A percentile compares a stretch with the other conserved stretches of the same genome.
These are phyloP conservation scores for Sambucus nigra DNA, from an alignment of 129 eudicot species.

Conservation along the genomic window DNA sequence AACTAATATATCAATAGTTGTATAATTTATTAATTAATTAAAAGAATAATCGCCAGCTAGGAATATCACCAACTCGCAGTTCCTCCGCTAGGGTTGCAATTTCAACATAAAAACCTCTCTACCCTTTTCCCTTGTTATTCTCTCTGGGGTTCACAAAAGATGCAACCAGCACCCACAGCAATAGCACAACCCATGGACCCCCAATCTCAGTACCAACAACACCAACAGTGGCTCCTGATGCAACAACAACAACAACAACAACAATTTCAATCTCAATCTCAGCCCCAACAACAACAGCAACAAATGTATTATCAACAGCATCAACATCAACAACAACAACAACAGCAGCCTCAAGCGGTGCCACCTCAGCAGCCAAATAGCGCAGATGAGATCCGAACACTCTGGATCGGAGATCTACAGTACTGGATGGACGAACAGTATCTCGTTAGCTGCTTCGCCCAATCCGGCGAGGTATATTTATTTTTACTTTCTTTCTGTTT, in stretches of 20 bases:
- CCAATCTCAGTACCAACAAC: slow-evolving; percentile 43
- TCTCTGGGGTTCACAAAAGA: slow-evolving; percentile 35
- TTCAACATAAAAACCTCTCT: too few species aligned
- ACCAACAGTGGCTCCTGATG: slow-evolving; percentile 44
- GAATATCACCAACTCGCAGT: too few species aligned
- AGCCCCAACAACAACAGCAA: slow-evolving; percentile 24
- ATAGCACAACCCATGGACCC: slow-evolving; percentile 42
- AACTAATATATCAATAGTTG: too few species aligned
- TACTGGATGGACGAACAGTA: slow-evolving; percentile 92
- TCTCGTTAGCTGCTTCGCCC: slow-evolving; percentile 45
- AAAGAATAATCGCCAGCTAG: too few species aligned
- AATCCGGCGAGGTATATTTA: slow-evolving; percentile 63
- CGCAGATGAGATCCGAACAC: slow-evolving; percentile 66
- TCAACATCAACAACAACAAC: slow-evolving; percentile 12
- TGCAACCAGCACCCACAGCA: slow-evolving; percentile 37
- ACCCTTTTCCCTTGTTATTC: too few species aligned
- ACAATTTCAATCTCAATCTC: slow-evolving; percentile 29
- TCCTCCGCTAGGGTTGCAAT: too few species aligned
- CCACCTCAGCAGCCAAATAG: slow-evolving; percentile 39
- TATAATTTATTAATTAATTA: too few species aligned
- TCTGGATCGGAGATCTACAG: slow-evolving; percentile 99
- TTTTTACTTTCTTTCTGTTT: neutral
- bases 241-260: slow-evolving; percentile 29
- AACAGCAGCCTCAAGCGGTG: neutral
- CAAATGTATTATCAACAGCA: slow-evolving; percentile 44